Evolutionary conservation across 306 rosid genomes (phyloP), one percentile per base, ranked within the genome.

Genomic region (Fragaria iinumae): DNA sequence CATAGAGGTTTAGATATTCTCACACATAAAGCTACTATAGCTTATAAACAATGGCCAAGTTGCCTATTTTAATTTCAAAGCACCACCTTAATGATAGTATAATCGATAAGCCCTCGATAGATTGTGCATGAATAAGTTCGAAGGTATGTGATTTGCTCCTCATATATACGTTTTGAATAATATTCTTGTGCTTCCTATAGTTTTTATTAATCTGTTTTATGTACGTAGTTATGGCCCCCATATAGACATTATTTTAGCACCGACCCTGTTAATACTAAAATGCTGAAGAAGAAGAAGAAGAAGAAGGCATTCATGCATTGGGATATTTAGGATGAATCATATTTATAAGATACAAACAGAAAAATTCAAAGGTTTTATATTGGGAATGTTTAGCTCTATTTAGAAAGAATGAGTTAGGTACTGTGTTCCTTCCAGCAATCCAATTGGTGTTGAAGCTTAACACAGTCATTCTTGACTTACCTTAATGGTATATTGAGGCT

Each of bases 321-420:
- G 27, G 67, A 59, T 25, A 59, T 25, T 59, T 11, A 11, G 7
- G 65, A 59, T 3, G 29, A 9, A 7, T 2, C 23, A n/a, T 53
- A 20, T 53, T 18, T 53, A 53, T 20, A 18, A 53, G 2, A 18
- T 1, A 6, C 29, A 55, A n/a, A n/a, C 4, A n/a, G 27, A n/a
- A 8, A 7, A 55, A 55, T 20, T 9, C 25, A 8, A n/a, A 53
- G 23, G 3, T n/a, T n/a, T 25, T 55, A 18, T 21, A 6, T 2
- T 20, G 59, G 23, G 29, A 55, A 43, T 43, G 12, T 43, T 43
- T 43, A 5, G 44, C 63, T 50, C 11, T 9, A 72, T 6, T 72
- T 72, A 72, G 76, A 53, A 53, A 72, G 23, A 55, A 36, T 36
- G 13, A 52, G 64, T 52, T 72, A 38, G 66, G 76, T 38, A 72